Conservation (phyloP, 805 yeast species). For the Wickerhamomyces ciferrii region DNA sequence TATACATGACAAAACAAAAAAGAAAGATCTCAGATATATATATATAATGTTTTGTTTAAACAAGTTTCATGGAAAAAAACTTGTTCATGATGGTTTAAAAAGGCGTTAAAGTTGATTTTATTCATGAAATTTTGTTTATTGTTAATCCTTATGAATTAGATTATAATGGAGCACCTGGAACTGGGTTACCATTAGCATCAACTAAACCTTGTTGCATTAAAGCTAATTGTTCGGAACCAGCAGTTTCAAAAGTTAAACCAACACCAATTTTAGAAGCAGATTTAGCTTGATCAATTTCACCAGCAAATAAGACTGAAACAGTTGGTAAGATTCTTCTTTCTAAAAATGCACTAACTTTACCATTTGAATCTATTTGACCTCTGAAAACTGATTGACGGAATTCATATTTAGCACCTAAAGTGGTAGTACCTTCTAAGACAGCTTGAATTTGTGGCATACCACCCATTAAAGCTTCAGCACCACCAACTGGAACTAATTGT, state of each 20-base stretch:
- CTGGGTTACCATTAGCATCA: slow-evolving; percentile 82
- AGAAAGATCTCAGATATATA: background rate
- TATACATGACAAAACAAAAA: background rate
- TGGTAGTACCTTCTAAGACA: slow-evolving; percentile 84
- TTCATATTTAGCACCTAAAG: slow-evolving; percentile 96
- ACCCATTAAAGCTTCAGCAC: slow-evolving; percentile 62
- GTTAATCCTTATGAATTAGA: background rate
- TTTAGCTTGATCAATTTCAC: slow-evolving; percentile 87
- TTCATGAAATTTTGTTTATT: background rate
- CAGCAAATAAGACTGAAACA: slow-evolving; percentile 79
- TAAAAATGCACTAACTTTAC: slow-evolving; percentile 85
- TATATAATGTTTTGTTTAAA: background rate
- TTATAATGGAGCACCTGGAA: slow-evolving; percentile 61
- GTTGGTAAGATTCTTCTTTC: slow-evolving; percentile 94
- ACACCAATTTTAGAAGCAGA: slow-evolving; percentile 80
- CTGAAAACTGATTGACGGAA: slow-evolving; percentile 94
- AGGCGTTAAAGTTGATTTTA: background rate
- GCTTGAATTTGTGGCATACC: slow-evolving; percentile 80
- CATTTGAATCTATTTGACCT: slow-evolving; percentile 88
- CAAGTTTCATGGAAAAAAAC: background rate
- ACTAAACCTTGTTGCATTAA: slow-evolving; percentile 85
- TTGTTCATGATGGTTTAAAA: background rate
- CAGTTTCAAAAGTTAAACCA: slow-evolving; percentile 93
- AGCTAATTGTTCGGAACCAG: slow-evolving; percentile 89
- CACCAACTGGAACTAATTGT: slow-evolving; percentile 62